These are phyloP conservation scores for Penicillium crystallinum DNA, from an alignment of 495 filamentous ascomycete species.

Conservation along the genomic window DNA sequence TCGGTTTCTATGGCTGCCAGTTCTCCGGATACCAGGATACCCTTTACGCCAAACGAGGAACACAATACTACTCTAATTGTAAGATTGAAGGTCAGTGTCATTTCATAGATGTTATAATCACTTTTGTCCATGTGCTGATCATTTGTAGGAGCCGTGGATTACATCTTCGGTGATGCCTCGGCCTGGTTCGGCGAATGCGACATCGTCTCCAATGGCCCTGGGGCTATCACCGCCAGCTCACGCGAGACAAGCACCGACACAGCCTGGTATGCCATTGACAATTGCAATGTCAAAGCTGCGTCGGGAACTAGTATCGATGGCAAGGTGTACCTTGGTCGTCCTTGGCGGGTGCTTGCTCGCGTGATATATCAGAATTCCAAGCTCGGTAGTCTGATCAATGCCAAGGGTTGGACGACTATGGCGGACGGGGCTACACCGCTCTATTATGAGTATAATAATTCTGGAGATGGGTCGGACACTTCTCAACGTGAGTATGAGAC, in stretches of 20 bases:
- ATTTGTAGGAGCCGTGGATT: constrained; percentile 42
- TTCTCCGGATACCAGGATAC: constrained; percentile 63
- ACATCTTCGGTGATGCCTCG: constrained; percentile 62
- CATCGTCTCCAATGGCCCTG: constrained; percentile 49
- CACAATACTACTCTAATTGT: constrained; percentile 53
- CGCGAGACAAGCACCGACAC: constrained; percentile 45
- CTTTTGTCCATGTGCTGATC: not conserved
- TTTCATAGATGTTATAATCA: not conserved
- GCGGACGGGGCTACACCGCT: constrained; percentile 43
- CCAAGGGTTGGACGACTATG: constrained; percentile 53
- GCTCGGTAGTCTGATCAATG: constrained; percentile 53
- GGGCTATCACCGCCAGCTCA: constrained; percentile 55
- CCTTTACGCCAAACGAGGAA: constrained; percentile 51
- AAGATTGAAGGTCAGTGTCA: constrained; percentile 48
- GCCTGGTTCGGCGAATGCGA: constrained; percentile 61
- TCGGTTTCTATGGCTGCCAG: constrained; percentile 56
- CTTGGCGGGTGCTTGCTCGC: constrained; percentile 58
- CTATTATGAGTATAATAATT: constrained; percentile 58
- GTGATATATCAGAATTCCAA: constrained; percentile 61
- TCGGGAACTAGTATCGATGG: constrained; percentile 45
- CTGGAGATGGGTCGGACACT: constrained; percentile 52
- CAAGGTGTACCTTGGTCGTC: constrained; percentile 59
- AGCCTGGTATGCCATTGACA: constrained; percentile 62
- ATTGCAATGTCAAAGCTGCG: constrained; percentile 45
- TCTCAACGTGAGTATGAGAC: constrained; percentile 49